Evolutionary conservation across 1,139 yeast species (phyloP), one percentile per base, ranked within the genome.

Genomic region (Meyerozyma smithsonii): DNA sequence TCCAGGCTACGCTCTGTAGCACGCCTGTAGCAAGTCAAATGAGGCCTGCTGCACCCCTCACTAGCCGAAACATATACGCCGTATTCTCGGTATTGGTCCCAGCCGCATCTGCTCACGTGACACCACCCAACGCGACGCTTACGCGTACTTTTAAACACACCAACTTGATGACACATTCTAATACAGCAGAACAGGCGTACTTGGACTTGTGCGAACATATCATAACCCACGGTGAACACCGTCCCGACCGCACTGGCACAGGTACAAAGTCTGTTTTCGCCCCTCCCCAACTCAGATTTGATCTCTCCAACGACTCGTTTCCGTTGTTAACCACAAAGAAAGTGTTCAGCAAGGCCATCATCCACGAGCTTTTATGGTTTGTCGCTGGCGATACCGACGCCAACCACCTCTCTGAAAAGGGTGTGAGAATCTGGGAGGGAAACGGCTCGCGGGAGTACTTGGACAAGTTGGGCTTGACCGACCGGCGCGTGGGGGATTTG

Each of bases 391-490:
- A 84, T 48, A 92, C 99, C 0, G 95, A 90, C 57, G 95, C 94
- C 19, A 84, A 82, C 50, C 71, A 77, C 48, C 69, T 92, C 36
- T 68, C 84, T 15, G 95, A 83, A 4, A 76, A 84, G 50, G 96
- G 95, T 23, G 95, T 92, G 16, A 89, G 81, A 56, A 92, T 92
- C 42, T 92, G 99, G 99, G 97, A 94, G 61, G 98, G 98, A 16
- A 94, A 92, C 57, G 98, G 98, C n/a, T 85, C 96, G 21, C 73
- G 97, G 47, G 96, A 88, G 61, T 92, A 79, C 59, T 69, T 92
- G 42, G 97, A 92, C 58, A 74, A 79, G 8, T 66, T 89, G 32
- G 98, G 98, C 0, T 73, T 92, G 37, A 72, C 74, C 0, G 72
- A 86, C 43, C 80, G 96, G 55, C 73, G 92, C 46, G 97, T 81